Evolutionary conservation across 371 early-diverging fungal genomes (phyloP).

Genomic region (Chytridium lagenaria): DNA sequence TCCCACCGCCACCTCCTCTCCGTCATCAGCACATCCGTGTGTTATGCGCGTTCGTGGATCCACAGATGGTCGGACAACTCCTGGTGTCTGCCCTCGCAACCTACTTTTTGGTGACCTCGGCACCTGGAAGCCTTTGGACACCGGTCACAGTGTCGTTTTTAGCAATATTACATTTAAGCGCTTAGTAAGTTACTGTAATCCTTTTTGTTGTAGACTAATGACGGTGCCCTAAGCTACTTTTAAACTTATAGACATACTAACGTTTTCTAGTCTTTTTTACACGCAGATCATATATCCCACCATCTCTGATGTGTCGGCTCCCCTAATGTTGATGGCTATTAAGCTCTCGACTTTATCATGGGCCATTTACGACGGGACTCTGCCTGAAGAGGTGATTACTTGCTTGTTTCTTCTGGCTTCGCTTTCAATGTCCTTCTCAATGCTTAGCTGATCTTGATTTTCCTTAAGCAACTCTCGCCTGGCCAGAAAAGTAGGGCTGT

Average conservation of each 20-base stretch:
- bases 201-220: not conserved
- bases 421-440: not conserved
- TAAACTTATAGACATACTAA: too few relatives aligned
- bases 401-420: not conserved
- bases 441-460: not conserved
- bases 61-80: slow-evolving; percentile 17
- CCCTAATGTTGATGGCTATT: slow-evolving; percentile 86
- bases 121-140: slow-evolving; percentile 17
- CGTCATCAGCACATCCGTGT: not conserved
- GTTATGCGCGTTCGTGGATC: slow-evolving; percentile 5
- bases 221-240: too few relatives aligned
- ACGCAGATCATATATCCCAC: not conserved
- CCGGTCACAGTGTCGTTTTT: slow-evolving; percentile 31
- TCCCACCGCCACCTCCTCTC: slow-evolving; percentile 9
- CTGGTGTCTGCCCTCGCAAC: not conserved
- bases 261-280: slow-evolving; percentile 2
- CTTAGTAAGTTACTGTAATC: slow-evolving; percentile 3
- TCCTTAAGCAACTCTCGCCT: slow-evolving; percentile 18
- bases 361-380: slow-evolving; percentile 71
- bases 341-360: slow-evolving; percentile 86
- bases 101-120: not conserved
- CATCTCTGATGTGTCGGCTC: slow-evolving; percentile 76
- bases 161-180: not conserved
- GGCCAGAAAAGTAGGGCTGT: slow-evolving; percentile 72
- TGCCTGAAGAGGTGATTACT: slow-evolving; percentile 23